phyloP scores from a whole-genome alignment of 2,329 filamentous ascomycete genomes.

The Ophiostoma ips region DNA sequence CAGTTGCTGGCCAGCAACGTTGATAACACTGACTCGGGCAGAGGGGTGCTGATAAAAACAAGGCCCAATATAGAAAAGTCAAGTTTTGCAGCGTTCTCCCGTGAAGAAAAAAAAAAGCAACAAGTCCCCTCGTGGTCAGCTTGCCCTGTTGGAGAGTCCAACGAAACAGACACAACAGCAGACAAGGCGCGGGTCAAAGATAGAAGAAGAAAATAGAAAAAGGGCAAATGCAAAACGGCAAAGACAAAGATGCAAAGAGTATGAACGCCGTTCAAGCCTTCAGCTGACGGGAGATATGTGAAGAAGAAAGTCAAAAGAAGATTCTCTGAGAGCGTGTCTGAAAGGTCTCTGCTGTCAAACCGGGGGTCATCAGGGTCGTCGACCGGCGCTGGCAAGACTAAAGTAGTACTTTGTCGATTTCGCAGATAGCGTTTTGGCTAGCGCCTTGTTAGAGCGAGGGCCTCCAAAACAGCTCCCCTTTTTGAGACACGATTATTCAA shows the following conservation, averaged over 20 bases:
- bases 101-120: no score
- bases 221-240: background rate
- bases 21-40: slow-evolving; percentile 10
- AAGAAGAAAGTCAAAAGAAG: background rate
- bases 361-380: slow-evolving; percentile 6
- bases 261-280: background rate
- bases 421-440: slow-evolving; percentile 2
- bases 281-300: background rate
- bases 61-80: no score
- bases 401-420: background rate
- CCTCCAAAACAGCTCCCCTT: slow-evolving; percentile 3
- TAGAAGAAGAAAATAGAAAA: background rate
- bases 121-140: no score
- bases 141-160: no score
- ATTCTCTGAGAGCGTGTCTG: background rate
- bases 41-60: background rate
- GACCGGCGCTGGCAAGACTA: slow-evolving; percentile 9
- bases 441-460: background rate
- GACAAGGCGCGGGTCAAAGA: background rate
- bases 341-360: background rate
- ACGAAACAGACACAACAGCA: no score
- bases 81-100: no score
- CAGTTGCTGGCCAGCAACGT: background rate
- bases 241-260: background rate
- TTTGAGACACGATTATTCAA: background rate